Evolutionary conservation across 441 rosid species (phyloP).

Genomic region (Breynia disticha): DNA sequence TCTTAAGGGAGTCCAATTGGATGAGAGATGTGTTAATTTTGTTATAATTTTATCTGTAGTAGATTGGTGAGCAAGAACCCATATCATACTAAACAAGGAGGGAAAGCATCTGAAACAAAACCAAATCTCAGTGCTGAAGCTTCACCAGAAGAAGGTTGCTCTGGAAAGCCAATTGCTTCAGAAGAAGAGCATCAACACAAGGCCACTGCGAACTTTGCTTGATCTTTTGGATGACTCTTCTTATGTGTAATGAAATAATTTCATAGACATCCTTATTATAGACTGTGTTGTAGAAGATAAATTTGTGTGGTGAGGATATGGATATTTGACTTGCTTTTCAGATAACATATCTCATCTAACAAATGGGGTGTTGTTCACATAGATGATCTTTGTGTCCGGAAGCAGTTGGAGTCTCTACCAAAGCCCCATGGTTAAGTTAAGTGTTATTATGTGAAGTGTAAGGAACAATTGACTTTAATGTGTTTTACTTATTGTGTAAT

Average conservation of each 20-base stretch:
- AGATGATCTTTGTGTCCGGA: no score
- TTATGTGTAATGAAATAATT: constrained; percentile 4
- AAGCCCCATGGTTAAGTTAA: no score
- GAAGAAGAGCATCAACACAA: constrained; percentile 18
- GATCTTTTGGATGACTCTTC: constrained; percentile 1
- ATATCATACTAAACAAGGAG: constrained; percentile 32
- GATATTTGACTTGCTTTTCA: no score
- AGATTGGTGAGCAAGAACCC: constrained; percentile 76
- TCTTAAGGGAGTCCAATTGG: neutral
- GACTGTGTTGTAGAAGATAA: no score
- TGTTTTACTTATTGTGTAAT: no score
- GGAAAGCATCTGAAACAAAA: constrained; percentile 28
- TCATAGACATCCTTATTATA: neutral
- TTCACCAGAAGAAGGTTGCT: constrained; percentile 21
- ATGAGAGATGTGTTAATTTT: neutral
- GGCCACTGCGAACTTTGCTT: constrained; percentile 22
- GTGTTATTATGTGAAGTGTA: no score
- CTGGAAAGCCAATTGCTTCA: constrained; percentile 25
- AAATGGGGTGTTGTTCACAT: no score
- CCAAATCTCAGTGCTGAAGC: constrained; percentile 21
- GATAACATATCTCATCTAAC: no score
- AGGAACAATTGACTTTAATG: no score
- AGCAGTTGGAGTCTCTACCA: no score
- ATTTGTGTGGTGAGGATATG: no score
- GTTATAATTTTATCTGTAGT: constrained; percentile 3